Evolutionary conservation across 441 rosid genomes (phyloP), one percentile per base, ranked within the genome.

Genomic region (Pelargonium fulgidum): DNA sequence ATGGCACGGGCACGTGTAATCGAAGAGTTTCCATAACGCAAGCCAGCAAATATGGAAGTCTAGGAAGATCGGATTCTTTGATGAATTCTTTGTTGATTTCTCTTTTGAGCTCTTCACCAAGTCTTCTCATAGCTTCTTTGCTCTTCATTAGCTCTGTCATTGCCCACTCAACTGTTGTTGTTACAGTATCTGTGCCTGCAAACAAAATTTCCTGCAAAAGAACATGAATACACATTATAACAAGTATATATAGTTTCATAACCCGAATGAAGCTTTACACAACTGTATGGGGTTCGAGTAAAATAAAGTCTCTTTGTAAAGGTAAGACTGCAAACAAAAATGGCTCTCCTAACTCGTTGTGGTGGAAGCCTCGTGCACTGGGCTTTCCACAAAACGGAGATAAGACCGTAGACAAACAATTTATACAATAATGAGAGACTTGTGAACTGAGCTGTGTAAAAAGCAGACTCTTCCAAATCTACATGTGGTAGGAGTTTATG

Each of bases 161-260:
- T 42, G 78, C 74, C 78, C 78, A 74, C 50, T 74, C 81, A 1
- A 77, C 68, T 11, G 73, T 73, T 20, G 74, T 17, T 16, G 52
- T 66, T 11, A 33, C 65, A 9, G 64, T n/a, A 36, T 78, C 76
- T 1, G 81, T 59, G n/a, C 66, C 74, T n/a, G 78, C 78, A 6
- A 69, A 69, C 11, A 78, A 75, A 0, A 78, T 58, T 58, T 74
- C 81, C 78, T 75, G 73, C 41, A 48, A 13, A 36, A 14, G 9
- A 64, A 19, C 8, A 17, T 12, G 13, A 45, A 45, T 13, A 8
- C 3, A 45, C 11, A 45, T 13, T 45, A 10, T 45, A 9, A 45
- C 13, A 9, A 22, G n/a, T n/a, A n/a, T 26, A 3, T 26, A 3
- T 26, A 26, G 33, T 26, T 26, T 2, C 33, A 26, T 26, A 26